Evolutionary conservation across 441 rosid species (phyloP).

Genomic region (Breynia disticha): DNA sequence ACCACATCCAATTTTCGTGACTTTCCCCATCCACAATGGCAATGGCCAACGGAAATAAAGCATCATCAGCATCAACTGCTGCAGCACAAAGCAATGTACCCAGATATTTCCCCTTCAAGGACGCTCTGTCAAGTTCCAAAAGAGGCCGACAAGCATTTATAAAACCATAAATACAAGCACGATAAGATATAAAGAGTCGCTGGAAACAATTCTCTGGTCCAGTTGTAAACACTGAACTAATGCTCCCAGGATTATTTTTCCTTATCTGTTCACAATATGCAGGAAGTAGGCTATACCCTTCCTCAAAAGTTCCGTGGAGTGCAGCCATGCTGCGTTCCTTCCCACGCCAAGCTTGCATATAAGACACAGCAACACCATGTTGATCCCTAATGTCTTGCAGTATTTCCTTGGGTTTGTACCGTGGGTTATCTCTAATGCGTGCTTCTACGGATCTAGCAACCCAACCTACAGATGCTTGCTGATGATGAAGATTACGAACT

Average conservation of each 20-base stretch:
- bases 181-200: slow-evolving; percentile 74
- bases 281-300: slow-evolving; percentile 84
- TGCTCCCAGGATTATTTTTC: slow-evolving; percentile 75
- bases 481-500: slow-evolving; percentile 77
- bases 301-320: slow-evolving; percentile 93
- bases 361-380: slow-evolving; percentile 96
- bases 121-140: slow-evolving; percentile 81
- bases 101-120: slow-evolving; percentile 84
- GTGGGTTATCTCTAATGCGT: slow-evolving; percentile 89
- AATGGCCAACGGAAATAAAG: slow-evolving; percentile 69
- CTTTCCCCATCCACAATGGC: slow-evolving; percentile 70
- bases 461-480: slow-evolving; percentile 98
- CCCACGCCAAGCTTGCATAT: slow-evolving; percentile 99
- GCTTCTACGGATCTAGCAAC: slow-evolving; percentile 97
- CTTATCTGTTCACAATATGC: slow-evolving; percentile 79
- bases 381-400: slow-evolving; percentile 81
- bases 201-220: slow-evolving; percentile 89
- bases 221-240: slow-evolving; percentile 65
- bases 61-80: slow-evolving; percentile 80
- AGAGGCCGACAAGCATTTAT: slow-evolving; percentile 86
- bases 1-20: slow-evolving; percentile 96
- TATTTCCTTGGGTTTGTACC: slow-evolving; percentile 84
- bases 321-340: slow-evolving; percentile 98
- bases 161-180: slow-evolving; percentile 81
- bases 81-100: slow-evolving; percentile 79